These are phyloP conservation scores for Globisporangium okanoganense DNA, from an alignment of 352 stramenopile species.

Conservation along the genomic window DNA sequence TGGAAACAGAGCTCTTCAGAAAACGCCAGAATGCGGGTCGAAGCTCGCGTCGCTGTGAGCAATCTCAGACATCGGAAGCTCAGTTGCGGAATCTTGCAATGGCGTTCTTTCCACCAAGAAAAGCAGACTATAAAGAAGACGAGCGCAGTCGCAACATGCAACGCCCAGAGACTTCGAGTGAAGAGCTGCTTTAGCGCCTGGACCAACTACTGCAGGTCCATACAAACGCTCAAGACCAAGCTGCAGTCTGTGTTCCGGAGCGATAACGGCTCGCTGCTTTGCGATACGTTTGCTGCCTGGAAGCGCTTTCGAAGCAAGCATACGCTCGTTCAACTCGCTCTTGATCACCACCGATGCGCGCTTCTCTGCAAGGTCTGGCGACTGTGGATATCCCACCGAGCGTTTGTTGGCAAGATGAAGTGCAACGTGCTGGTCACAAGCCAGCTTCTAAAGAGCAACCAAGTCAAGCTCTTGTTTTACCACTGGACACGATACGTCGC, in stretches of 20 bases:
- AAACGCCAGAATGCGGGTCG: neutral
- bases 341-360: slow-evolving; percentile 4
- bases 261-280: slow-evolving; percentile 9
- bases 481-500: slow-evolving; percentile 24
- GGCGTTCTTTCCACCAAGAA: neutral
- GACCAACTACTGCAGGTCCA: neutral
- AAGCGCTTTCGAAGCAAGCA: slow-evolving; percentile 7
- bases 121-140: neutral
- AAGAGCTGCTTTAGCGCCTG: neutral
- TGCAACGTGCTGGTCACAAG: slow-evolving; percentile 23
- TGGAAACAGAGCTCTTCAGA: neutral
- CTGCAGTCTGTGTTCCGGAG: slow-evolving; percentile 14
- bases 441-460: slow-evolving; percentile 24
- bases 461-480: slow-evolving; percentile 20
- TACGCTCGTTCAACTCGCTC: slow-evolving; percentile 19
- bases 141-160: neutral
- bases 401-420: slow-evolving; percentile 25
- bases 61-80: slow-evolving; percentile 5
- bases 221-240: slow-evolving; percentile 7
- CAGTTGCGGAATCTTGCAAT: neutral
- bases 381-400: slow-evolving; percentile 14
- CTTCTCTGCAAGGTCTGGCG: slow-evolving; percentile 22
- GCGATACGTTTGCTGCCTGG: slow-evolving; percentile 12
- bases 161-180: neutral
- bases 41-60: neutral